phyloP scores from a whole-genome alignment of 345 rosid species.

The Rhizophora mangle region DNA sequence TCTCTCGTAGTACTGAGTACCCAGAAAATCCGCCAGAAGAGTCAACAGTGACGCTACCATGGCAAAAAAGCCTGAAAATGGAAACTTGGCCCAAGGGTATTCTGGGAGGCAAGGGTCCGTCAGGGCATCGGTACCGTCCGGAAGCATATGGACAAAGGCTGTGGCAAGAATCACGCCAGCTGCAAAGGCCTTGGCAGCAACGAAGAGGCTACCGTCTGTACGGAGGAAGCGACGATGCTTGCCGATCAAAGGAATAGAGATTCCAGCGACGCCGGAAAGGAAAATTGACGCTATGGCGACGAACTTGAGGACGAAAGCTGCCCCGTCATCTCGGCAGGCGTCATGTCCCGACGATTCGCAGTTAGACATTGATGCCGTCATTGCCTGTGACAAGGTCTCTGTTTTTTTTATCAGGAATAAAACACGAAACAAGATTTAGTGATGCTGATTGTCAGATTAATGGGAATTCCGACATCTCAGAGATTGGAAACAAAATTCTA shows the following conservation, averaged over 20 bases:
- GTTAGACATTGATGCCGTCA: constrained; percentile 35
- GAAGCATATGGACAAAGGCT: constrained; percentile 92
- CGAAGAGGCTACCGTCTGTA: constrained; percentile 58
- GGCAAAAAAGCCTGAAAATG: constrained; percentile 81
- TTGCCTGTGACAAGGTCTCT: constrained; percentile 35
- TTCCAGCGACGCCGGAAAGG: constrained; percentile 55
- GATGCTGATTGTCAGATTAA: not conserved
- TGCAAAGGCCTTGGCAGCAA: constrained; percentile 82
- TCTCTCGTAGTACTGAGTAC: constrained; percentile 83
- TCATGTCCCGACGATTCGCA: constrained; percentile 48
- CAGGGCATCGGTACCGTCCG: constrained; percentile 57
- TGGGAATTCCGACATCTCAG: not conserved
- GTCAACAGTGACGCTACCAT: constrained; percentile 76
- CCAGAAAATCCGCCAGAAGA: constrained; percentile 75
- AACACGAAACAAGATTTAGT: not conserved
- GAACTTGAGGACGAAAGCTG: constrained; percentile 57
- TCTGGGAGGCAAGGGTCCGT: constrained; percentile 65
- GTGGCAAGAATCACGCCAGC: constrained; percentile 96
- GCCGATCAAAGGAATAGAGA: constrained; percentile 75
- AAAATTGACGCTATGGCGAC: constrained; percentile 74
- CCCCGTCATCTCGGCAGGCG: constrained; percentile 56
- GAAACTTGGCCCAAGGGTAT: constrained; percentile 75
- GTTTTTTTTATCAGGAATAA: not conserved
- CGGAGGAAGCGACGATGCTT: constrained; percentile 56
- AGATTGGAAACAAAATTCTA: no score